Conservation (phyloP, 805 yeast genomes). For the Candida boleticola region DNA sequence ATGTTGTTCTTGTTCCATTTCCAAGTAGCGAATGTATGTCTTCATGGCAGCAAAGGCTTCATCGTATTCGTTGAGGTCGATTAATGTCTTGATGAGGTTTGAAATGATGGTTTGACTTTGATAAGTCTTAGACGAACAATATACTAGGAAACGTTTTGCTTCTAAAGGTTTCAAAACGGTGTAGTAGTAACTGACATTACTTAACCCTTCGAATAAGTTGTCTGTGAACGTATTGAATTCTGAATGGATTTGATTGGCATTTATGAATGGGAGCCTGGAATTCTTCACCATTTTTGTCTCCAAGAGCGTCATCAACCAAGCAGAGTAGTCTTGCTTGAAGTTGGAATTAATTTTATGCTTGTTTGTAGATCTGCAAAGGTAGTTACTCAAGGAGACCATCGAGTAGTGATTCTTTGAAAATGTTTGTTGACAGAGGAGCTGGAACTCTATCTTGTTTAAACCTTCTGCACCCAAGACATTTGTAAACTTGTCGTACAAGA, state of each 20-base stretch:
- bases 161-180: constrained; percentile 19
- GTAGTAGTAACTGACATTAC: constrained; percentile 19
- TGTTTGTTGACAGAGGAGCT: constrained; percentile 13
- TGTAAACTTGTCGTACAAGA: constrained; percentile 21
- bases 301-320: constrained; percentile 21
- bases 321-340: constrained; percentile 26
- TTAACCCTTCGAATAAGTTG: constrained; percentile 29
- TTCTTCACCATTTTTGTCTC: constrained; percentile 7
- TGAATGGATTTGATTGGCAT: constrained; percentile 4
- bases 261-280: constrained; percentile 5
- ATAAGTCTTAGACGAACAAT: constrained; percentile 30
- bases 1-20: constrained; percentile 30
- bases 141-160: constrained; percentile 30
- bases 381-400: constrained; percentile 25
- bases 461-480: constrained; percentile 17
- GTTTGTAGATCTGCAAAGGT: constrained; percentile 22
- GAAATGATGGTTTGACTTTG: constrained; percentile 36
- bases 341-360: constrained; percentile 11
- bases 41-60: constrained; percentile 44
- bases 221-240: constrained; percentile 25
- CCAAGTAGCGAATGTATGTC: constrained; percentile 32
- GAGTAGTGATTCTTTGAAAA: constrained; percentile 25
- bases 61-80: constrained; percentile 36
- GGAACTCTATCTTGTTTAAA: constrained; percentile 11
- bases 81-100: constrained; percentile 28